Percentiles rank a stretch among this genome's conserved stretches.
Conservation (phyloP, 768 basidiomycete genomes). For the Boletus rubescentipes region DNA sequence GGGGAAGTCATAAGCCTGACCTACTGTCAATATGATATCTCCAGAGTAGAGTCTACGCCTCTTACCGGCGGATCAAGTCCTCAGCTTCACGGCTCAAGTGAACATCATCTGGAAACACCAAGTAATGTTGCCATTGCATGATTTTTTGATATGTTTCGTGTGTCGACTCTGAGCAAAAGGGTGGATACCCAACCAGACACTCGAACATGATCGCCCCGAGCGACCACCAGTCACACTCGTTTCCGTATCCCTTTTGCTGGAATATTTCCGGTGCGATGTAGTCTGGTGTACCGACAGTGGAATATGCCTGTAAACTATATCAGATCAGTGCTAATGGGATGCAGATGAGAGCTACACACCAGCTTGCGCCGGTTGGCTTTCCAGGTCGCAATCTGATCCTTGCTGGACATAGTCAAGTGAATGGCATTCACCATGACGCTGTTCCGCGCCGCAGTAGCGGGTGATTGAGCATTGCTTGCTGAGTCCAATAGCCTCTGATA, state of each 20-base stretch:
- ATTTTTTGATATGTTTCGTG: conserved; percentile 99
- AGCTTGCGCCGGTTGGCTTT: conserved; percentile 97
- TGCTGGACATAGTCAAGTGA: conserved; percentile 91
- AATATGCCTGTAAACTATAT: conserved; percentile 70
- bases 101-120: conserved; percentile 91
- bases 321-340: background rate
- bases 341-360: conserved; percentile 42
- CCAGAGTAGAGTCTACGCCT: background rate
- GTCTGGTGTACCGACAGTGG: conserved; percentile 96
- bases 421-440: conserved; percentile 98
- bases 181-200: conserved; percentile 94
- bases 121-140: conserved; percentile 86
- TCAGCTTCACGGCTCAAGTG: conserved; percentile 90
- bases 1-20: conserved; percentile 78
- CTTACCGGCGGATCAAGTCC: conserved; percentile 80
- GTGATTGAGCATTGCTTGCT: conserved; percentile 45
- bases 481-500: conserved; percentile 86
- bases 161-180: conserved; percentile 93
- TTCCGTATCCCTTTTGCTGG: conserved; percentile 93
- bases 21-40: conserved; percentile 5
- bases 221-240: conserved; percentile 99
- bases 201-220: conserved; percentile 99
- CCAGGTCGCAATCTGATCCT: conserved; percentile 96
- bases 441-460: conserved; percentile 63
- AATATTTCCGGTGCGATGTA: conserved; percentile 98